Evolutionary conservation across 306 rosid genomes (phyloP).

Genomic region (Castanea sativa): DNA sequence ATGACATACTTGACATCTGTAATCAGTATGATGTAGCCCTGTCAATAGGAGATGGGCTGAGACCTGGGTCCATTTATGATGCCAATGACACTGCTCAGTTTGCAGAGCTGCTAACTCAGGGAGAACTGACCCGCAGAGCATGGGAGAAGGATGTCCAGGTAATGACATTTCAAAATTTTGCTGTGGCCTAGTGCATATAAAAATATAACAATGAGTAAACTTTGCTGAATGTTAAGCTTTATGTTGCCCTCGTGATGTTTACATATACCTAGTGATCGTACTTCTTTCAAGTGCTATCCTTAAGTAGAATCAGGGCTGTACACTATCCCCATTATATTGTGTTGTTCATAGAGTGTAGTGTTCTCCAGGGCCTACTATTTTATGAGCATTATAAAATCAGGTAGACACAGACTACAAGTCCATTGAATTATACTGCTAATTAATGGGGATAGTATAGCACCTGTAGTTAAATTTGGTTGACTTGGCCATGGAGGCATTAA

Average conservation of each 20-base stretch:
- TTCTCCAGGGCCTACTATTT: background rate
- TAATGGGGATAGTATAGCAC: background rate
- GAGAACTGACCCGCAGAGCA: constrained; percentile 95
- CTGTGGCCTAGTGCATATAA: background rate
- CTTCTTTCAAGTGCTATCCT: background rate
- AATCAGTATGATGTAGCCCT: constrained; percentile 90
- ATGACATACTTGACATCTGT: constrained; percentile 96
- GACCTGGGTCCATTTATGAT: constrained; percentile 99
- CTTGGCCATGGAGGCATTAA: background rate
- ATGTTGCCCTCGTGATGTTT: background rate
- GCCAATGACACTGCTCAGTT: constrained; percentile 98
- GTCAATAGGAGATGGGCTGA: constrained; percentile 93
- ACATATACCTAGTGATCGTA: background rate
- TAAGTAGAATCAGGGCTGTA: background rate
- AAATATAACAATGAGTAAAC: constrained; percentile 4
- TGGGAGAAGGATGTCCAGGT: constrained; percentile 99
- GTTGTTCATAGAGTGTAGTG: background rate
- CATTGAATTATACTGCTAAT: background rate
- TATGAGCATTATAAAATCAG: background rate
- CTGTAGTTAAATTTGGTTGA: background rate
- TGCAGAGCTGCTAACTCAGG: constrained; percentile 99
- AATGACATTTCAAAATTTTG: constrained; percentile 18
- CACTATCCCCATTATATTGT: background rate
- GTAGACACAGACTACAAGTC: background rate
- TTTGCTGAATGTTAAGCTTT: background rate